These are phyloP conservation scores for Amanita thiersii DNA, from an alignment of 768 basidiomycete genomes.

Conservation along the genomic window DNA sequence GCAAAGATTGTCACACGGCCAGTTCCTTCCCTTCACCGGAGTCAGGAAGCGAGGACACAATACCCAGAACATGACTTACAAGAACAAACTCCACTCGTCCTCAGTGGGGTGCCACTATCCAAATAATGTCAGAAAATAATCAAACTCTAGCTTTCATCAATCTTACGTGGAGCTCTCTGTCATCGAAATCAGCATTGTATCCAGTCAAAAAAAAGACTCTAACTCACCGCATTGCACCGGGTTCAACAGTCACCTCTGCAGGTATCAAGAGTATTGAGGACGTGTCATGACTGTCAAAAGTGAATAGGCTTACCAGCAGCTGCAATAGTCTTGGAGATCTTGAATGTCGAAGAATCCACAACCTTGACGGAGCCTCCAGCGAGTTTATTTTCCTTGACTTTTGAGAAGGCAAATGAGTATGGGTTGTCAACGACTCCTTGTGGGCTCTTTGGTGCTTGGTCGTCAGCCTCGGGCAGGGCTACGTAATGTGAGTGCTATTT, in stretches of 20 bases:
- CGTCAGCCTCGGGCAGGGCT: slow-evolving; percentile 28
- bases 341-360: slow-evolving; percentile 45
- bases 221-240: slow-evolving; percentile 43
- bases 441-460: slow-evolving; percentile 27
- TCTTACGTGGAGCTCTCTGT: slow-evolving; percentile 49
- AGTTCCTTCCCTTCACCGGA: slow-evolving; percentile 34
- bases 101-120: slow-evolving; percentile 62
- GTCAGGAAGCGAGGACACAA: not conserved
- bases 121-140: slow-evolving; percentile 8
- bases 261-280: not conserved
- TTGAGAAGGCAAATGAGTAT: slow-evolving; percentile 40
- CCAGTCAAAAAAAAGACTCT: not conserved
- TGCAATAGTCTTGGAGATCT: slow-evolving; percentile 41
- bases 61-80: slow-evolving; percentile 26
- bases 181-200: slow-evolving; percentile 3
- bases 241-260: slow-evolving; percentile 44
- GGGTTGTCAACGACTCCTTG: slow-evolving; percentile 36
- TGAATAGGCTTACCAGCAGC: slow-evolving; percentile 23
- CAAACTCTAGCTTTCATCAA: not conserved
- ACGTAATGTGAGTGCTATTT: not conserved
- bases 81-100: slow-evolving; percentile 56
- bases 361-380: slow-evolving; percentile 43
- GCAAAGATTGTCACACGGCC: slow-evolving; percentile 53
- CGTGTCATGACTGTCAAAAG: no score
- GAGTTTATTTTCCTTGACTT: slow-evolving; percentile 32